Percentiles rank a stretch among this genome's conserved stretches.
phyloP scores from a whole-genome alignment of 805 yeast species.

The Priceomyces melissophilus region DNA sequence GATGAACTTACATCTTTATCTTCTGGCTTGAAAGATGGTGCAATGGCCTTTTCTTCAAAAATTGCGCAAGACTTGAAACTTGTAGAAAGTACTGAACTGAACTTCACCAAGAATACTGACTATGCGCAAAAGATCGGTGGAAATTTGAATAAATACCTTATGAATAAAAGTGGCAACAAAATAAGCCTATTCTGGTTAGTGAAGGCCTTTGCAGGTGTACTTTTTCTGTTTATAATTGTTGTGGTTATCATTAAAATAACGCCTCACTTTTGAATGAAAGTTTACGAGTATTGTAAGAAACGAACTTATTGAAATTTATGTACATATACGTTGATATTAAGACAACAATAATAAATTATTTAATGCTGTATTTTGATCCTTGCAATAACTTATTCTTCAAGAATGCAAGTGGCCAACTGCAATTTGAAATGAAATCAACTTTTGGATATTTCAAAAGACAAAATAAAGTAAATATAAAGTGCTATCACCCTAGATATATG shows the following conservation, averaged over 20 bases:
- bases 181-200: slow-evolving; percentile 37
- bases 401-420: neutral
- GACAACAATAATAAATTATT: too few relatives aligned
- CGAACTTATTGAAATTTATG: slow-evolving; percentile 1
- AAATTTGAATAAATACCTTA: slow-evolving; percentile 35
- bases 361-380: too few relatives aligned
- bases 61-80: slow-evolving; percentile 32
- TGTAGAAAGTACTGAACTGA: slow-evolving; percentile 33
- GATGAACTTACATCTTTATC: slow-evolving; percentile 49
- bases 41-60: slow-evolving; percentile 37
- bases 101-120: slow-evolving; percentile 26
- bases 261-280: slow-evolving; percentile 27
- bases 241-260: slow-evolving; percentile 31
- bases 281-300: neutral
- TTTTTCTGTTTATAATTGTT: slow-evolving; percentile 28
- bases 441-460: neutral
- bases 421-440: slow-evolving; percentile 4
- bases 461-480: too few relatives aligned
- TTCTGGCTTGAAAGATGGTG: slow-evolving; percentile 44
- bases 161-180: slow-evolving; percentile 39
- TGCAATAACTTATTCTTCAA: too few relatives aligned
- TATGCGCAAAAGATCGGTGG: slow-evolving; percentile 30
- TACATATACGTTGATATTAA: neutral
- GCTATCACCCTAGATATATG: too few relatives aligned
- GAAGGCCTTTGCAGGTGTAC: slow-evolving; percentile 24